These are phyloP conservation scores for Mrakia blollopis DNA, from an alignment of 768 basidiomycete species.

Conservation along the genomic window DNA sequence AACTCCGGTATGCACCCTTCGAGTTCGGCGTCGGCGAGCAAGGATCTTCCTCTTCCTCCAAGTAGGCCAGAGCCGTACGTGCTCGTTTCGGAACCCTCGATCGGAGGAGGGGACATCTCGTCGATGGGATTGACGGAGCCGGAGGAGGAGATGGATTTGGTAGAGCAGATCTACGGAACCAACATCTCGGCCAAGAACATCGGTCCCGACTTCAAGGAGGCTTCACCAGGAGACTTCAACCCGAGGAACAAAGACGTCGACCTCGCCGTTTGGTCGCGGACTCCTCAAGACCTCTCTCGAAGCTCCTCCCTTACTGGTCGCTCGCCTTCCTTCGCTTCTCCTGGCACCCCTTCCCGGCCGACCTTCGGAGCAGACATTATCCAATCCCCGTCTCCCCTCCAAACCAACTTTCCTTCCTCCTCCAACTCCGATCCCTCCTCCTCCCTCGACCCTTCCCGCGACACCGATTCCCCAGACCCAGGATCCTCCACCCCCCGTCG, in stretches of 20 bases:
- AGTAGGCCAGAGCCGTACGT: slow-evolving; percentile 16
- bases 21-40: background rate
- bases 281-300: background rate
- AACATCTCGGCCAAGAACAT: slow-evolving; percentile 26
- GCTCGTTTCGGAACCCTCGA: background rate
- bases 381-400: slow-evolving; percentile 6
- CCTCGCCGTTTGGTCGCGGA: slow-evolving; percentile 29
- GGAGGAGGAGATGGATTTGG: slow-evolving; percentile 90
- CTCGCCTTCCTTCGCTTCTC: background rate
- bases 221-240: slow-evolving; percentile 12
- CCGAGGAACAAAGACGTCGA: slow-evolving; percentile 32
- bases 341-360: background rate
- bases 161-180: slow-evolving; percentile 88
- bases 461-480: background rate
- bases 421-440: background rate
- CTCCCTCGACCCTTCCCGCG: slow-evolving; percentile 9
- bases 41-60: background rate
- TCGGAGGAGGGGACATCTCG: background rate
- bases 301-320: background rate
- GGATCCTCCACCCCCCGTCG: slow-evolving; percentile 36
- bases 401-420: background rate
- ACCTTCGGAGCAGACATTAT: background rate
- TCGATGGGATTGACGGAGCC: background rate
- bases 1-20: slow-evolving; percentile 14
- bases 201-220: slow-evolving; percentile 18